Evolutionary conservation across 2,329 filamentous ascomycete species (phyloP).

Genomic region (Mycocentrospora acerina): DNA sequence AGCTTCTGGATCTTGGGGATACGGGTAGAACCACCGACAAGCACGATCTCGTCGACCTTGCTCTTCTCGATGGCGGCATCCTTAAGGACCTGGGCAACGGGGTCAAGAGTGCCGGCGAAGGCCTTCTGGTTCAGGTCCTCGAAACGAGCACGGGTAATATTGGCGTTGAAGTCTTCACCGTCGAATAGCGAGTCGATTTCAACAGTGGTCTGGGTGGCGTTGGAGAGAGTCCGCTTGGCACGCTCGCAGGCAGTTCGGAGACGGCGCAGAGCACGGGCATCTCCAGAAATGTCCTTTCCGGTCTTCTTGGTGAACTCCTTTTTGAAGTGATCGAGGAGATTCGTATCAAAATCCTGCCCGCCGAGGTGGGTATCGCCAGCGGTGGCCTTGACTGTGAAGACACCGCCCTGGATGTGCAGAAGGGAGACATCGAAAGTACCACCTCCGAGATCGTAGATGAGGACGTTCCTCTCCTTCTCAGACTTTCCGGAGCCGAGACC

Average conservation of each 20-base stretch:
- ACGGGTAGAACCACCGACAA: constrained; percentile 98
- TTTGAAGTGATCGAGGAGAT: constrained; percentile 94
- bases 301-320: constrained; percentile 87
- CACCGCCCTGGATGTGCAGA: constrained; percentile 97
- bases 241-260: constrained; percentile 98
- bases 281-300: constrained; percentile 64
- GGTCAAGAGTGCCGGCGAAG: constrained; percentile 90
- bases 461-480: constrained; percentile 96
- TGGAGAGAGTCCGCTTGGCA: constrained; percentile 98
- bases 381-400: constrained; percentile 98
- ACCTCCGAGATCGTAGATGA: constrained; percentile 99
- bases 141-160: constrained; percentile 98
- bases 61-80: constrained; percentile 85
- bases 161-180: constrained; percentile 94
- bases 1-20: constrained; percentile 99
- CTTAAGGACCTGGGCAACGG: constrained; percentile 95
- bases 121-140: constrained; percentile 97
- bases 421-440: constrained; percentile 99
- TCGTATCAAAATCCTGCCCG: constrained; percentile 95
- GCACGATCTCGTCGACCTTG: constrained; percentile 95
- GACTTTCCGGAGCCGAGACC: constrained; percentile 94
- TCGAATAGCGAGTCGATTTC: constrained; percentile 99
- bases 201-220: constrained; percentile 94
- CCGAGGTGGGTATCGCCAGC: constrained; percentile 96
- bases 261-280: constrained; percentile 90